These are phyloP conservation scores for Boletus vinaceobasis DNA, from an alignment of 768 basidiomycete species.

Conservation along the genomic window DNA sequence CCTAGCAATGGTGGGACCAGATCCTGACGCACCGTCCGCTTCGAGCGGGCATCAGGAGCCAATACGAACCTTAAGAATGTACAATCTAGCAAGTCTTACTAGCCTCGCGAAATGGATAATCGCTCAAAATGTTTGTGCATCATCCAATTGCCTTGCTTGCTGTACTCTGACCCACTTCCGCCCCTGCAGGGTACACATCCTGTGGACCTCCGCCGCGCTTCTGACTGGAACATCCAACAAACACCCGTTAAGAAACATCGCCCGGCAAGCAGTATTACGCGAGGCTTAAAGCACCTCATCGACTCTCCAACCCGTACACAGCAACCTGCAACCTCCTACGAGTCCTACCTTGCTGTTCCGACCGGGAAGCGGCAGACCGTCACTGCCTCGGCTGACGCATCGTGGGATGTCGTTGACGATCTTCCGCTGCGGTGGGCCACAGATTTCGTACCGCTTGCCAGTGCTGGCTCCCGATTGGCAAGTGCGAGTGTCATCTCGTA, in stretches of 20 bases:
- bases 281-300: constrained; percentile 58
- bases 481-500: constrained; percentile 60
- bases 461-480: constrained; percentile 58
- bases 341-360: constrained; percentile 31
- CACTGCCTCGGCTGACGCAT: constrained; percentile 44
- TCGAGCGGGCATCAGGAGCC: constrained; percentile 51
- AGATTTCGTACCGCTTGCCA: constrained; percentile 78
- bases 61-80: constrained; percentile 68
- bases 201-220: constrained; percentile 53
- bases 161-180: constrained; percentile 3
- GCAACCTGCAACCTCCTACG: constrained; percentile 26
- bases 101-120: constrained; percentile 75
- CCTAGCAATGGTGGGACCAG: constrained; percentile 68
- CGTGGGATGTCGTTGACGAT: constrained; percentile 73
- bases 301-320: constrained; percentile 34
- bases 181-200: constrained; percentile 51
- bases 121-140: constrained; percentile 53
- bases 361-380: constrained; percentile 20
- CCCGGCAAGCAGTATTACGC: constrained; percentile 55
- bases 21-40: constrained; percentile 41
- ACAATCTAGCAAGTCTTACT: constrained; percentile 71
- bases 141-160: neutral
- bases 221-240: constrained; percentile 50
- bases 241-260: constrained; percentile 46
- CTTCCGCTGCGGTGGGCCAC: constrained; percentile 82